Evolutionary conservation across 805 yeast genomes (phyloP).

Genomic region (Barnettozyma botsteinii): DNA sequence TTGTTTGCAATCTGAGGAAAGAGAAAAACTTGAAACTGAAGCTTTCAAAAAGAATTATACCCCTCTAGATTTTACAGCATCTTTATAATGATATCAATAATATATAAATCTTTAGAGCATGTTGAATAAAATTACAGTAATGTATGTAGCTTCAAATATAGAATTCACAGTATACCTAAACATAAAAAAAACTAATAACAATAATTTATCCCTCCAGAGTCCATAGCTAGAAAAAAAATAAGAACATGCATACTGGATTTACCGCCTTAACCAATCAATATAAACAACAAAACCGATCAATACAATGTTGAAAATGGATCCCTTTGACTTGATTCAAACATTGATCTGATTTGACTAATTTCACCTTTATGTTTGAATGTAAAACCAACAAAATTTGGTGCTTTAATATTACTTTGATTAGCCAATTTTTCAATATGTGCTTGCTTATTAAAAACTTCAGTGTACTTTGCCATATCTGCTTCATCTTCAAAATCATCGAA

Average conservation of each 20-base stretch:
- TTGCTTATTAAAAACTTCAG: slow-evolving; percentile 92
- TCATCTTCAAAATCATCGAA: slow-evolving; percentile 97
- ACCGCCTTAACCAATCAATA: too few relatives aligned
- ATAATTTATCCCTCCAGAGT: too few relatives aligned
- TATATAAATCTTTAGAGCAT: too few relatives aligned
- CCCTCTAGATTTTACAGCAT: slow-evolving; percentile 45
- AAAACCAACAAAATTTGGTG: slow-evolving; percentile 85
- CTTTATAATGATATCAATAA: slow-evolving; percentile 5
- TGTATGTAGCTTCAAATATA: too few relatives aligned
- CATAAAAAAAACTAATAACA: too few relatives aligned
- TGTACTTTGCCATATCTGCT: slow-evolving; percentile 94
- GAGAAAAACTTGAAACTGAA: slow-evolving; percentile 60
- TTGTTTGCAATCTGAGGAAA: slow-evolving; percentile 57
- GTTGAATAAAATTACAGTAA: too few relatives aligned
- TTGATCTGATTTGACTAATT: slow-evolving; percentile 20
- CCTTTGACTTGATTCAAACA: slow-evolving; percentile 20
- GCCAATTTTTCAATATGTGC: slow-evolving; percentile 77
- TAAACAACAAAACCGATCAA: too few relatives aligned
- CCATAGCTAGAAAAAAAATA: too few relatives aligned
- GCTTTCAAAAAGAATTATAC: slow-evolving; percentile 52
- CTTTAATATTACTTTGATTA: slow-evolving; percentile 50
- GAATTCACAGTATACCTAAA: too few relatives aligned
- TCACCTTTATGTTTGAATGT: slow-evolving; percentile 78
- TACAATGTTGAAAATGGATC: slow-evolving; percentile 28
- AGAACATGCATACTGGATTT: too few relatives aligned